These are phyloP conservation scores for Novakomyces olei DNA, from an alignment of 805 yeast species.

Conservation along the genomic window DNA sequence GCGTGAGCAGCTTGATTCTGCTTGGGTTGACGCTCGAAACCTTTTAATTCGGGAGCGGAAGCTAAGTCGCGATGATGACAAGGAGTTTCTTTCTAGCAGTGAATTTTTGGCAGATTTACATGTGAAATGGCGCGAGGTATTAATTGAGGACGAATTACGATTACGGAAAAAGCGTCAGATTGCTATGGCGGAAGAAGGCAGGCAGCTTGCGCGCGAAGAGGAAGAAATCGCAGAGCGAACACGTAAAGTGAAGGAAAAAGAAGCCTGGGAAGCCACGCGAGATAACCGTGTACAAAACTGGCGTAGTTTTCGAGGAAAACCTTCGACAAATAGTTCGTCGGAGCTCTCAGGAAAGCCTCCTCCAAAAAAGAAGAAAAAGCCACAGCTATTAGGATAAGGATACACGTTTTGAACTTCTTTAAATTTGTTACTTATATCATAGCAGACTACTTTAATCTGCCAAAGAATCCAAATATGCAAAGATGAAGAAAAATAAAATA, in stretches of 20 bases:
- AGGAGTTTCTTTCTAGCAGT: slow-evolving; percentile 9
- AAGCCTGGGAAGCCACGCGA: slow-evolving; percentile 39
- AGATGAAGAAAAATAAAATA: too few relatives aligned
- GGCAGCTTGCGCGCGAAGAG: slow-evolving; percentile 18
- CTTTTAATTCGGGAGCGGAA: slow-evolving; percentile 18
- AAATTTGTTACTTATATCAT: too few relatives aligned
- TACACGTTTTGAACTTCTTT: too few relatives aligned
- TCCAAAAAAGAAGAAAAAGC: slow-evolving; percentile 26
- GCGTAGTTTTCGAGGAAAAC: slow-evolving; percentile 22
- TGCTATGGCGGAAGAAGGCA: slow-evolving; percentile 22
- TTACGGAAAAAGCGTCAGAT: slow-evolving; percentile 22
- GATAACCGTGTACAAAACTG: slow-evolving; percentile 38
- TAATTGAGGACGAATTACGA: slow-evolving; percentile 27
- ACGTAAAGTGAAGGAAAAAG: slow-evolving; percentile 19
- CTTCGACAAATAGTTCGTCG: slow-evolving; percentile 19
- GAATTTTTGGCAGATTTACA: slow-evolving; percentile 23
- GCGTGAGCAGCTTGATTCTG: slow-evolving; percentile 22
- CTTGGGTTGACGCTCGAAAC: slow-evolving; percentile 24
- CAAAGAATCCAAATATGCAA: too few relatives aligned
- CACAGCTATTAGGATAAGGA: slow-evolving; percentile 22
- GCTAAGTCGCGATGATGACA: slow-evolving; percentile 20
- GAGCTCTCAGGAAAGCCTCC: too few relatives aligned
- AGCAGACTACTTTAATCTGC: too few relatives aligned
- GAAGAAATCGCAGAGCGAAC: slow-evolving; percentile 16
- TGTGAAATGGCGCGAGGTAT: slow-evolving; percentile 20